Evolutionary conservation across 208 protist genomes (phyloP).

Genomic region (Jaenimonas drosophilae): DNA sequence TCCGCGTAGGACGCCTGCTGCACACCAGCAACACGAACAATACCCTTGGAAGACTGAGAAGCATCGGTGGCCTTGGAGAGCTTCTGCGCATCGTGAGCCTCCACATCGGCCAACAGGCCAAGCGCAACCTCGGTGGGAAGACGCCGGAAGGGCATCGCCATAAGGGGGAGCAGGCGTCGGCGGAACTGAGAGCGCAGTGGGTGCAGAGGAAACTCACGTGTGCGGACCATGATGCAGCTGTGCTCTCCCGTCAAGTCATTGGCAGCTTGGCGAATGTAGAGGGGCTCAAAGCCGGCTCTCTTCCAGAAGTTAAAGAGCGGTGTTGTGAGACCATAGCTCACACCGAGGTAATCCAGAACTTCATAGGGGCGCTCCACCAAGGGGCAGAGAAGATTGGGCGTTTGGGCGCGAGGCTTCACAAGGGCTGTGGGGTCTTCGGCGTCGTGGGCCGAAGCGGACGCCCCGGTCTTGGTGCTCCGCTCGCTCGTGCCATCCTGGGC

Average conservation of each 20-base stretch:
- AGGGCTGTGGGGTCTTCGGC: constrained; percentile 7
- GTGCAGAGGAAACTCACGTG: constrained; percentile 55
- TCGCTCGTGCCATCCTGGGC: constrained; percentile 6
- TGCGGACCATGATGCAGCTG: constrained; percentile 97
- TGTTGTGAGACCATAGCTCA: constrained; percentile 95
- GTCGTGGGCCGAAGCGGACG: no score
- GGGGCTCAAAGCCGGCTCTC: constrained; percentile 62
- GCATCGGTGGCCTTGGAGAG: constrained; percentile 22
- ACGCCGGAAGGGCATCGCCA: constrained; percentile 89
- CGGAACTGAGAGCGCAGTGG: constrained; percentile 86
- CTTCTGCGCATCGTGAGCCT: constrained; percentile 43
- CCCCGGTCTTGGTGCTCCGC: background rate
- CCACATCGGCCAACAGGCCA: constrained; percentile 61
- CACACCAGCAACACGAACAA: constrained; percentile 47
- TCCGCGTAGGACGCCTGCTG: constrained; percentile 43
- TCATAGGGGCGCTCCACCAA: constrained; percentile 88
- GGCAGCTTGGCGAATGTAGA: constrained; percentile 89
- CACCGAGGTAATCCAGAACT: constrained; percentile 95
- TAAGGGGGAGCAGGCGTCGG: constrained; percentile 83
- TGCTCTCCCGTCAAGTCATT: constrained; percentile 99
- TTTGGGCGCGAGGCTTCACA: constrained; percentile 21
- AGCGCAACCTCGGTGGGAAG: constrained; percentile 84
- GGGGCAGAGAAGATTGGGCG: constrained; percentile 77
- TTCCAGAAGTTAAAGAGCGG: constrained; percentile 97
- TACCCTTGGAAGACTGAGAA: constrained; percentile 10